A percentile compares a stretch with the other conserved stretches of the same genome.
phyloP scores from a whole-genome alignment of 768 basidiomycete species.

The Lactarius deliciosus region DNA sequence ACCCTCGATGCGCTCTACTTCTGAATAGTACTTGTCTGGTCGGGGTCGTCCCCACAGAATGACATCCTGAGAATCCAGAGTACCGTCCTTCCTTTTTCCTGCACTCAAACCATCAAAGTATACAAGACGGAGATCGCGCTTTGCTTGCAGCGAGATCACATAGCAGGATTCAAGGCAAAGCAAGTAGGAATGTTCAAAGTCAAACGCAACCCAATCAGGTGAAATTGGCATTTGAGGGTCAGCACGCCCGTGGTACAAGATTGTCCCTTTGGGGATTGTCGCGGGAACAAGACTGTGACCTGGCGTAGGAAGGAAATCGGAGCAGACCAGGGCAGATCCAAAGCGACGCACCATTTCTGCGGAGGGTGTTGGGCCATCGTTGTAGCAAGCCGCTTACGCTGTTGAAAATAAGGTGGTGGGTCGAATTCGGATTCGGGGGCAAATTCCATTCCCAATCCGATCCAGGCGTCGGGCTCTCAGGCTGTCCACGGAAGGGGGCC shows the following conservation, averaged over 20 bases:
- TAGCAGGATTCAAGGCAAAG: constrained; percentile 16
- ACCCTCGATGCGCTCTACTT: constrained; percentile 33
- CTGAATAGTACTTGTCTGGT: constrained; percentile 30
- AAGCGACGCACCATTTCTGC: constrained; percentile 24
- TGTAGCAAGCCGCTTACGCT: constrained; percentile 39
- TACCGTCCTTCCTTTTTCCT: constrained; percentile 33
- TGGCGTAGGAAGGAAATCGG: not conserved
- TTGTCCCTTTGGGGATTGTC: constrained; percentile 24
- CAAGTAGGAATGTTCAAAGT: constrained; percentile 25
- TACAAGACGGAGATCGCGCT: constrained; percentile 23
- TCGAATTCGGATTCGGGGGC: constrained; percentile 34
- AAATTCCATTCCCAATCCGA: constrained; percentile 18
- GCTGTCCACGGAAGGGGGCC: not conserved
- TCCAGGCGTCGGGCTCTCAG: not conserved
- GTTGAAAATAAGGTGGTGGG: constrained; percentile 39
- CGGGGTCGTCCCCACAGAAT: constrained; percentile 35
- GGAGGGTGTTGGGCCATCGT: constrained; percentile 41
- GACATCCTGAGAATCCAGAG: constrained; percentile 41
- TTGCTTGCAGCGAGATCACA: constrained; percentile 19
- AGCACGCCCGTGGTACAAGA: constrained; percentile 28
- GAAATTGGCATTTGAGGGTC: constrained; percentile 1
- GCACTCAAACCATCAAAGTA: constrained; percentile 28
- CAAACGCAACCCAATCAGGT: constrained; percentile 28
- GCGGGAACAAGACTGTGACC: constrained; percentile 27
- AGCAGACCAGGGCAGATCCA: not conserved